Base-by-base conservation (phyloP, 495 filamentous ascomycete genomes). In the Talaromyces liani region DNA sequence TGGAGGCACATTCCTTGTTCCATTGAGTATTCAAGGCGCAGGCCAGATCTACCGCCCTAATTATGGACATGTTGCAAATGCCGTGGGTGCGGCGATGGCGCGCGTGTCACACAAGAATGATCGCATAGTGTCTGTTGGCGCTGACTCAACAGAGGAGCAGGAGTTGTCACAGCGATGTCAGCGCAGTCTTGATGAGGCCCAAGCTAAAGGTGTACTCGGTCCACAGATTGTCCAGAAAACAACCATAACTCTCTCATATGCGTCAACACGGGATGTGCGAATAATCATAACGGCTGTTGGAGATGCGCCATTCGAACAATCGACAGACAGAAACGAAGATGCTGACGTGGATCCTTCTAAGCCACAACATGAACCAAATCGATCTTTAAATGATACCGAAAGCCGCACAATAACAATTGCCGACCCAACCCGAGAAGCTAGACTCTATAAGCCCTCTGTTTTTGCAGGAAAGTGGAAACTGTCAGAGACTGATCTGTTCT, bases 401-500 rank as follows among this genome's bases (percentile, higher is more conserved):
- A 31, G 29, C 1, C 29, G 29, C 29, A 31, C 29, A 31, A 31
- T 31, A 31, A 31, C 29, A 31, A 31, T 31, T 31, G 29, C 49
- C 6, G 49, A 54, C 4, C 49, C 7, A 6, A 25, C 49, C 5
- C 20, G 18, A 54, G 10, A 54, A 3, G 49, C 20, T 5, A 54
- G 20, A 12, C 6, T 7, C 9, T 54, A 54, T 14, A n/a, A 16
- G 7, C 49, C 49, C 3, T 22, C 49, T 2, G 49, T 54, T 10
- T 22, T 6, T 24, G 20, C 49, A 8, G 49, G 49, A 7, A 54
- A 18, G 69, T 82, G 47, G 86, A 83, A 84, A 75, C 81, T 71
- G 63, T 87, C 62, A 73, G 76, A 84, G 55, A 81, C 80, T 0
- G 85, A 88, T 69, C 73, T 87, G 4, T 36, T 68, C 12, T 88